Base-by-base conservation (phyloP, 371 early-diverging fungal genomes). In the Rozella allomycis region DNA sequence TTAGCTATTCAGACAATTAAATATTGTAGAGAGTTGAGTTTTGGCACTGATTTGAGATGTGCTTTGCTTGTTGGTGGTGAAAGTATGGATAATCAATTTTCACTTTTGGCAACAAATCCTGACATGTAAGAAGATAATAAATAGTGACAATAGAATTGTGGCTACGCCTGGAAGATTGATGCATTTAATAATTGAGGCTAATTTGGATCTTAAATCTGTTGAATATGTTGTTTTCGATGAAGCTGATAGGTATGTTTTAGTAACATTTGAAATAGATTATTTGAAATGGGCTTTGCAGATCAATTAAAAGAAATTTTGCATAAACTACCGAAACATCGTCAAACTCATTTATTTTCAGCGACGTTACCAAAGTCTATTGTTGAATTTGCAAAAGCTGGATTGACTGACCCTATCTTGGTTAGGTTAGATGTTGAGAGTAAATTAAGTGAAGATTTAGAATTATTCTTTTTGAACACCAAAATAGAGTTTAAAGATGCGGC, bases 211-310 rank as follows among this genome's bases (percentile, higher is more conserved):
- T 30, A 64, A 70, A 37, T 72, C 76, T 3, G 71, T 96, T 23
- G 81, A 88, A 52, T 88, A 84, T 42, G 64, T 98, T 39, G 93
- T 97, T 1, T 84, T 96, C 60, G 97, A 98, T 54, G 98, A 98
- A 53, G 93, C 94, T 3, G 98, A 91, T 70, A 71, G 91, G 60
- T 70, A 49, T 25, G 17, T n/a, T 19, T 40, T 8, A 26, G 30
- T 36, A 3, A 13, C n/a, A 11, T 36, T 17, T 41, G 32, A 7
- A 10, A 12, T 42, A 63, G 71, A 11, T 52, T 96, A 30, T 87
- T 98, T 47, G 96, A 94, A 54, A 72, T 88, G 62, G 98, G 94
- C 27, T 98, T 96, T 46, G 77, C 77, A 4, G 77, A 80, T n/a
- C 90, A 93, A 42, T 48, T 97, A 29, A 74, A 75, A 31, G 85